A percentile compares a stretch with the other conserved stretches of the same genome.
Evolutionary conservation across 768 basidiomycete genomes (phyloP).

Genomic region (Mycena latifolia): DNA sequence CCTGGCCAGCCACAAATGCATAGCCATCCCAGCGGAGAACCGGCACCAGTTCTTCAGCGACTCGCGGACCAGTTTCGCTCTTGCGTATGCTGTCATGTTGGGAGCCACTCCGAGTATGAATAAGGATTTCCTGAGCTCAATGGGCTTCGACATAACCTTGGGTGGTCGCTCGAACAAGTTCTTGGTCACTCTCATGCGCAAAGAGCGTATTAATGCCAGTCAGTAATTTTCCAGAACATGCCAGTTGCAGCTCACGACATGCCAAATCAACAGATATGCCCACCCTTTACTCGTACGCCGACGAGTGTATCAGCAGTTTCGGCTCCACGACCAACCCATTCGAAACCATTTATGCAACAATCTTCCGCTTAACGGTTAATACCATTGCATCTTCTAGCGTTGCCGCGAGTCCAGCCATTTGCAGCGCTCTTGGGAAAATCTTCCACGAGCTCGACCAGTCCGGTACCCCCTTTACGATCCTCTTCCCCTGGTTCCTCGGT

Average conservation of each 20-base stretch:
- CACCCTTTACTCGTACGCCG: conserved; percentile 15
- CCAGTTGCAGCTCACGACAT: no score
- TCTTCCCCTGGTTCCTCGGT: conserved; percentile 16
- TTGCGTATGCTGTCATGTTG: conserved; percentile 15
- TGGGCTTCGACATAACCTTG: conserved; percentile 15
- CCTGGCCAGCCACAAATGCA: conserved; percentile 7
- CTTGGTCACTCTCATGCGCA: conserved; percentile 1
- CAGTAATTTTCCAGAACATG: background rate
- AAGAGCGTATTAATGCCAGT: conserved; percentile 8
- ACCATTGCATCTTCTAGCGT: conserved; percentile 15
- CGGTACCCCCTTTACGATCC: conserved; percentile 1
- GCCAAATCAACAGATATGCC: background rate
- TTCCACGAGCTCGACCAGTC: conserved; percentile 13
- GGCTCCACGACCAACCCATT: conserved; percentile 5
- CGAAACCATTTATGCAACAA: background rate
- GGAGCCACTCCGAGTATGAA: conserved; percentile 13
- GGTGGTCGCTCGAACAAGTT: conserved; percentile 14
- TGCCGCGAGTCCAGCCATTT: background rate
- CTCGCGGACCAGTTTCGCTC: conserved; percentile 8
- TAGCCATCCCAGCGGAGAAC: background rate
- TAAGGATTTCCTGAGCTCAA: conserved; percentile 6
- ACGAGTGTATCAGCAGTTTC: background rate
- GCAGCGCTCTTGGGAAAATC: background rate
- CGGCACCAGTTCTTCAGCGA: conserved; percentile 9
- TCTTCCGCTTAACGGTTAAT: conserved; percentile 16